Base-by-base conservation (phyloP, 345 rosid species). In the Eucalyptus regnans region DNA sequence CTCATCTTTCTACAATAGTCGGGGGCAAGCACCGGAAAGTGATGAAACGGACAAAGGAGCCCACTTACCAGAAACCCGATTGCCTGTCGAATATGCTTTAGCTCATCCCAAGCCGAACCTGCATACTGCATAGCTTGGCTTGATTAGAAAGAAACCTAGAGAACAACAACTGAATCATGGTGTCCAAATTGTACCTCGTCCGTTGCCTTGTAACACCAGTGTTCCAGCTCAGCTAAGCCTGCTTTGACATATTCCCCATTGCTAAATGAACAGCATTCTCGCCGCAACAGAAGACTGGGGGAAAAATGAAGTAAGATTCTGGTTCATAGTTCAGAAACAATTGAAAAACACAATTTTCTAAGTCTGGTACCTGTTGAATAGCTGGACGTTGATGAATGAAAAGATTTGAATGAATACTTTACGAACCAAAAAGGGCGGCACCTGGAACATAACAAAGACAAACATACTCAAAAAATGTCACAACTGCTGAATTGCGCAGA, bases 181-280 rank as follows among this genome's bases (percentile, higher is more conserved):
- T 84, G 60, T 71, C 84, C 62, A 54, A 48, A 56, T 86, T 83
- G 68, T 93, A 97, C 99, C 97, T 96, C 99, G 89, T 97, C 98
- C 2, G 99, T 97, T 92, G 99, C 99, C 85, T 95, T 94, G 88
- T 94, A 95, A 90, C 99, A 97, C 99, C 99, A 97, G 86, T 96
- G 98, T 91, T 97, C 99, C 91, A 97, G 90, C 92, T 97, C 99
- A 88, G 99, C 97, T 87, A 96, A 90, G 87, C 99, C 99, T 15
- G 99, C 95, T 91, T 96, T 97, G 31, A 96, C 98, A 79, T 97
- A 97, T 89, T 97, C 99, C 1, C 99, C 99, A 81, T 97, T 97
- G 90, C 99, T 97, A 91, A 97, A 97, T 25, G 99, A 97, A 89
- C 99, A 97, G 86, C 99, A 97, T 89, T 97, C 99, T 85, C 99